A percentile compares a stretch with the other conserved stretches of the same genome.
Conservation (phyloP, 257 asterid genomes). For the Leptodermis oblonga region DNA sequence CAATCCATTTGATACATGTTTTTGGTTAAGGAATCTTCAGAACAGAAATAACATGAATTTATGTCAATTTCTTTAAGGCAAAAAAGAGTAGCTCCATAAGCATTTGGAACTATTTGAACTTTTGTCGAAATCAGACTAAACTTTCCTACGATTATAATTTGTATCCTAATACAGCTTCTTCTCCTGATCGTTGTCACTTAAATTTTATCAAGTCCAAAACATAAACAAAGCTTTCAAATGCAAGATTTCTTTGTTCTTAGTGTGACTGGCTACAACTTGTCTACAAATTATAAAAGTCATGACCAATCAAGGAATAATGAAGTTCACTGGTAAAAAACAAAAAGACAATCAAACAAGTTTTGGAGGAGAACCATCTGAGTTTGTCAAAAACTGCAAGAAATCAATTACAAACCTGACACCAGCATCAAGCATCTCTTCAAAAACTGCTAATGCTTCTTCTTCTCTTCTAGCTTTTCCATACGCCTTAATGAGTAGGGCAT, state of each 20-base stretch:
- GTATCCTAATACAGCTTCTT: no score
- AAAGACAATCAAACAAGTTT: background rate
- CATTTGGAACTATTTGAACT: background rate
- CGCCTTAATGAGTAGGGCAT: constrained; percentile 76
- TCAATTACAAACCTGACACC: constrained; percentile 66
- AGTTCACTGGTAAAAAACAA: no score
- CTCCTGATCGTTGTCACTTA: background rate
- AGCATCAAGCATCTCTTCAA: constrained; percentile 99
- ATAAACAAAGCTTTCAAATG: background rate
- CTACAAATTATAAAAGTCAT: background rate
- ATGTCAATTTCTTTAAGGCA: background rate
- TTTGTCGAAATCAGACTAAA: background rate
- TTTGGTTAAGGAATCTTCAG: background rate
- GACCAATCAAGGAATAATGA: no score
- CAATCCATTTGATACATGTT: background rate
- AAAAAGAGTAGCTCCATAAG: background rate
- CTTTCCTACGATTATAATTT: background rate
- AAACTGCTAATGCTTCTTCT: constrained; percentile 95
- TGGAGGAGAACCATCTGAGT: background rate
- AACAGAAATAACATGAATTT: background rate
- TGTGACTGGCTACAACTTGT: background rate
- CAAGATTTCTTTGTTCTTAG: background rate
- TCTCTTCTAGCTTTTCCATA: constrained; percentile 99
- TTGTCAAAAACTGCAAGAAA: constrained; percentile 5
- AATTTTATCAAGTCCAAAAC: background rate